Base-by-base conservation (phyloP, 2,329 filamentous ascomycete genomes). In the Colletotrichum salicis region DNA sequence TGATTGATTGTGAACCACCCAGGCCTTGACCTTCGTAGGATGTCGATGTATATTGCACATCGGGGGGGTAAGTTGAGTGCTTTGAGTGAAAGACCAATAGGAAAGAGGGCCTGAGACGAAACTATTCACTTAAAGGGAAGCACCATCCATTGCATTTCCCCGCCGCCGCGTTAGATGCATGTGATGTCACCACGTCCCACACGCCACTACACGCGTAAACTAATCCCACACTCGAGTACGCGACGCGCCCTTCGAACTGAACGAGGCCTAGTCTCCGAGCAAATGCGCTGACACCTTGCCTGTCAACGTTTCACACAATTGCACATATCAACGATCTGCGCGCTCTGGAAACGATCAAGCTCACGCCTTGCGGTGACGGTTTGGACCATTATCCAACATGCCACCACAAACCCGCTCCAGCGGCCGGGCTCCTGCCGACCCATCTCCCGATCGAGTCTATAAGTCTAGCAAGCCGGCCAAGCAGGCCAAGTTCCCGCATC, bases 401-500 rank as follows among this genome's bases (percentile, higher is more conserved):
- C 74, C 80, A 13, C 80, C 82, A 6, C 76, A 79, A 67, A 83
- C 81, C 56, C 81, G 82, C 60, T 82, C 82, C n/a, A 76, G 81
- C 55, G 81, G 81, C 62, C 77, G 77, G 60, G 76, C 80, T 5
- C 11, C 59, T 8, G 65, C 59, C 48, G 54, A 60, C 35, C 76
- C 80, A n/a, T 52, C 61, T 64, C 76, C 82, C 22, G 80, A 78
- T 65, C 79, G 81, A 45, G 78, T 84, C 71, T 85, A 84, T 72
- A 78, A 81, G 73, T 80, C 82, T 31, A 79, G 78, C 24, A 82
- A 82, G 5, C 64, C 77, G 19, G 78, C 81, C 27, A 81, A 82
- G 70, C 84, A 85, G 73, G 76, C 77, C 27, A 81, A 80, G 54
- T 85, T 85, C 64, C 80, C 83, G 0, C 67, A 79, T 13, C 78